Base-by-base conservation (phyloP, 179 eudicot species). In the Silene noctiflora region DNA sequence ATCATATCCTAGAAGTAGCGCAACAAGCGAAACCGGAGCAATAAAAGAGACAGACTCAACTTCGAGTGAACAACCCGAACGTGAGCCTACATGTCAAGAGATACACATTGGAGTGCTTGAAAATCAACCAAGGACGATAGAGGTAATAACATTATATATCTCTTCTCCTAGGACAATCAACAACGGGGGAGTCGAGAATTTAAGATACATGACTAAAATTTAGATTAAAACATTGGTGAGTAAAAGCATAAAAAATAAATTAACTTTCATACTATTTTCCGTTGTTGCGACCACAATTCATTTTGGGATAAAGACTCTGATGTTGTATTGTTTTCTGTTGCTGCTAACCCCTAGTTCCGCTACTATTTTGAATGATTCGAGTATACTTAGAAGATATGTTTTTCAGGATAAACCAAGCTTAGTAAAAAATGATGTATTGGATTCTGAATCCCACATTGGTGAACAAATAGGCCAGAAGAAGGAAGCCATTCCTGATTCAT, bases 401-500 rank as follows among this genome's bases (percentile, higher is more conserved):
- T 51, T 51, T 51, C 27, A 83, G 83, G 81, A 59, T 29, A n/a
- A 59, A 35, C 61, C 66, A 4, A 27, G 35, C 21, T 13, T 14
- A 42, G 21, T 58, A 25, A 39, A 29, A 46, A n/a, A 21, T 42
- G 65, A 71, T 51, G 74, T 20, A 68, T 21, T 6, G 6, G 81
- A 73, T 33, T 19, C 39, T 24, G 48, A 76, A 67, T 46, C 31
- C 55, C 24, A 12, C 71, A 3, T 46, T 1, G 77, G 58, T 4
- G 77, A 71, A 53, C 51, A 19, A 5, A 25, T 2, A 29, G 2
- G 24, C 17, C 53, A 46, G 12, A 65, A 65, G 64, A 69, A 51
- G 17, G 79, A 74, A 39, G 48, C 4, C 0, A 70, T 55, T 25
- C 25, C 75, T 69, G 76, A 75, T 69, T 74, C 81, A 19, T 64